phyloP scores from a whole-genome alignment of 345 rosid species.

The Zanthoxylum bungeanum region DNA sequence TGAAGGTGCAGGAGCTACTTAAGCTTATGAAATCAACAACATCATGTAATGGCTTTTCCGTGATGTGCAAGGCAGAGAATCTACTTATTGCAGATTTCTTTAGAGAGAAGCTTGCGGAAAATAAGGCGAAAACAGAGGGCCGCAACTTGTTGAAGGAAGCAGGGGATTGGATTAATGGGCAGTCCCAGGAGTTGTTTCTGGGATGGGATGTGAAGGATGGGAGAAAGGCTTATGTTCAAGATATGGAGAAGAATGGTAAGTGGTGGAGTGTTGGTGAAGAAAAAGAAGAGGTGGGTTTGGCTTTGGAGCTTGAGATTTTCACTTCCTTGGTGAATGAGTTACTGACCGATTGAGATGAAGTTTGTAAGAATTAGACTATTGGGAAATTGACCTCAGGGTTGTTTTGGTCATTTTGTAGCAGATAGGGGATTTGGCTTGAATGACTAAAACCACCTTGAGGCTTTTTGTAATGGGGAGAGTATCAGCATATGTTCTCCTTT shows the following conservation, averaged over 20 bases:
- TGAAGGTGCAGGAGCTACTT: slow-evolving; percentile 18
- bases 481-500: not conserved
- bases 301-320: slow-evolving; percentile 47
- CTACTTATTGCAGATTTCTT: slow-evolving; percentile 49
- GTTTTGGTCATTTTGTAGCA: slow-evolving; percentile 20
- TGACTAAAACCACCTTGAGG: slow-evolving; percentile 23
- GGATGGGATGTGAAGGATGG: slow-evolving; percentile 60
- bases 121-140: not conserved
- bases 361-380: not conserved
- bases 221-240: slow-evolving; percentile 45
- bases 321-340: slow-evolving; percentile 53
- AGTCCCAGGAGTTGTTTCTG: slow-evolving; percentile 32
- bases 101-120: slow-evolving; percentile 35
- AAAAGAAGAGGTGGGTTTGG: slow-evolving; percentile 31
- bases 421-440: not conserved
- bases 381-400: slow-evolving; percentile 3
- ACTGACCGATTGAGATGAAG: not conserved
- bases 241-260: slow-evolving; percentile 40
- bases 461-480: not conserved
- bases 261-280: slow-evolving; percentile 36
- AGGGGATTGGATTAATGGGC: slow-evolving; percentile 57
- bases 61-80: slow-evolving; percentile 22
- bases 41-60: not conserved
- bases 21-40: slow-evolving; percentile 7
- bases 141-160: slow-evolving; percentile 29